Conservation (phyloP, 805 yeast species). For the Metschnikowia kunwiensis region DNA sequence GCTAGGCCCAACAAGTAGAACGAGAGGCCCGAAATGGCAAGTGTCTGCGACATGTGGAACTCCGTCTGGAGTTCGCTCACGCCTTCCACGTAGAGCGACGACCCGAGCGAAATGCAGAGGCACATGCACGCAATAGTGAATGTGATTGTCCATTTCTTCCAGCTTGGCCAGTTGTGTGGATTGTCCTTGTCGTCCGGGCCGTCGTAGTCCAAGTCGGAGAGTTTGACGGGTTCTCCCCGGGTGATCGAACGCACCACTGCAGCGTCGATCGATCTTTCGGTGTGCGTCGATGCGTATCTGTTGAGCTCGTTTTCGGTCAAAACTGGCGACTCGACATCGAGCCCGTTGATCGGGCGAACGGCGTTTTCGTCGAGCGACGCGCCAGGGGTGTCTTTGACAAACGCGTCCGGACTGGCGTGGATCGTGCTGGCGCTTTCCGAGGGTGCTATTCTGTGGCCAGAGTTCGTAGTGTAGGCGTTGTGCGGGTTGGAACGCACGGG, state of each 20-base stretch:
- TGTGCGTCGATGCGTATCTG: slow-evolving; percentile 8
- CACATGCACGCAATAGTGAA: slow-evolving; percentile 59
- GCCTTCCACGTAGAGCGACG: slow-evolving; percentile 68
- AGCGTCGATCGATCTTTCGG: slow-evolving; percentile 9
- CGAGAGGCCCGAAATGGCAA: slow-evolving; percentile 65
- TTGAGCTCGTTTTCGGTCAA: slow-evolving; percentile 12
- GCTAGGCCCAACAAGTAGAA: slow-evolving; percentile 71
- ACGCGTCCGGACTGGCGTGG: too few species aligned
- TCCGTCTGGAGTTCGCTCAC: slow-evolving; percentile 48
- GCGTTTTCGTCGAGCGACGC: too few species aligned
- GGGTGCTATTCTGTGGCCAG: too few species aligned
- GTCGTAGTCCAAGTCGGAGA: slow-evolving; percentile 51
- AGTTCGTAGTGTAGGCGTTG: too few species aligned
- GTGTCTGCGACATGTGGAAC: slow-evolving; percentile 56
- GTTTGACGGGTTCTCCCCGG: slow-evolving; percentile 8
- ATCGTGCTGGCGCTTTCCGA: slow-evolving; percentile 16
- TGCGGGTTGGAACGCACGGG: too few species aligned
- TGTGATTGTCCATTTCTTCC: slow-evolving; percentile 64
- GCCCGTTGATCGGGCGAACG: too few species aligned
- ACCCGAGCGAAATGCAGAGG: slow-evolving; percentile 70
- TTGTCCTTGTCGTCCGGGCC: slow-evolving; percentile 56
- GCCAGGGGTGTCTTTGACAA: too few species aligned
- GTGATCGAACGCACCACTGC: slow-evolving; percentile 10
- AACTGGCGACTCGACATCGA: neutral
- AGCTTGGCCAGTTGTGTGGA: slow-evolving; percentile 65